Conservation (phyloP, 352 stramenopile species). For the Hyaloperonospora brassicae region DNA sequence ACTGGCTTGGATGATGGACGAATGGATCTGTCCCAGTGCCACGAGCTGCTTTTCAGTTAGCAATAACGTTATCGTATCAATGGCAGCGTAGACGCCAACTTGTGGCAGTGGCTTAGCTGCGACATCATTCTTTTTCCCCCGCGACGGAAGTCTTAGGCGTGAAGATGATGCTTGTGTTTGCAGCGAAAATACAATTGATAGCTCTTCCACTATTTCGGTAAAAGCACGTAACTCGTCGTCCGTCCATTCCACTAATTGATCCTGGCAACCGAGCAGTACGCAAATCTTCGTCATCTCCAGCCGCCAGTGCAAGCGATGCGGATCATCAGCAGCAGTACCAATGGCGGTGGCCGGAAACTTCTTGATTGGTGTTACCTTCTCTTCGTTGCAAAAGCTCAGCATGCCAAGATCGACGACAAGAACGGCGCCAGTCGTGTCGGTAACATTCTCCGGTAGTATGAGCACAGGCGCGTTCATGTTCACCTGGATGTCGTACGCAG, state of each 20-base stretch:
- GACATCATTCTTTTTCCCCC: slow-evolving; percentile 1
- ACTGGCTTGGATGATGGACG: slow-evolving; percentile 32
- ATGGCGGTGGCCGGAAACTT: slow-evolving; percentile 2
- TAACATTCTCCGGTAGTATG: slow-evolving; percentile 50
- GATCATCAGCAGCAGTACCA: slow-evolving; percentile 3
- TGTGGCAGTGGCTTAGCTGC: slow-evolving; percentile 18
- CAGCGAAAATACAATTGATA: slow-evolving; percentile 50
- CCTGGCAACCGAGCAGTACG: slow-evolving; percentile 40
- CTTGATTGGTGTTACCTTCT: slow-evolving; percentile 17
- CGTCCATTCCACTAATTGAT: slow-evolving; percentile 31
- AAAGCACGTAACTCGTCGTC: slow-evolving; percentile 34
- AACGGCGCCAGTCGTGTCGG: slow-evolving; percentile 30
- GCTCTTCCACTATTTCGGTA: slow-evolving; percentile 46
- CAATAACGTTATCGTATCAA: slow-evolving; percentile 37
- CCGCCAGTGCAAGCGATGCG: slow-evolving; percentile 44
- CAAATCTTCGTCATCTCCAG: slow-evolving; percentile 55
- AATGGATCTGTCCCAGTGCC: slow-evolving; percentile 44
- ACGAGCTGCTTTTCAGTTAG: slow-evolving; percentile 52
- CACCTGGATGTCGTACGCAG: no score
- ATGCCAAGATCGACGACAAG: slow-evolving; percentile 67
- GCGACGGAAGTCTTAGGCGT: slow-evolving; percentile 18
- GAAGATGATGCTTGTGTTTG: slow-evolving; percentile 32
- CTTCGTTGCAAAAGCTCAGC: slow-evolving; percentile 52
- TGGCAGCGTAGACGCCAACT: slow-evolving; percentile 27
- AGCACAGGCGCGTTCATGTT: slow-evolving; percentile 72